These are phyloP conservation scores for Thalassiosira delicatula DNA, from an alignment of 352 stramenopile genomes.

Conservation along the genomic window DNA sequence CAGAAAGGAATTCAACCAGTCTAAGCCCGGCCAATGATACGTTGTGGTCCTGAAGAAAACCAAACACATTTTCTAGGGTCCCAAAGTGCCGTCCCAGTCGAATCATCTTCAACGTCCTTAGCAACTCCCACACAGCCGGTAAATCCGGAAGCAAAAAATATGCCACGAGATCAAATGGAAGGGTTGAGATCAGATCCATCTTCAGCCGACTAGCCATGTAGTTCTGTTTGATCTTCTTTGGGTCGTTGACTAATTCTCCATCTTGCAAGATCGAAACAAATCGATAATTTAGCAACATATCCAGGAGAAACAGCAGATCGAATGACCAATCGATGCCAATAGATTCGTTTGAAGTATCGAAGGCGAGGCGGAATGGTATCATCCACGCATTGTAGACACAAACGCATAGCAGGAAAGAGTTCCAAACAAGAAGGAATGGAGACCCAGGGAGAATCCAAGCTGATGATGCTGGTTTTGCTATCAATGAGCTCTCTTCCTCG, in stretches of 20 bases:
- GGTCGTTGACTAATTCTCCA: slow-evolving; percentile 63
- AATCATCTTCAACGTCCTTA: slow-evolving; percentile 63
- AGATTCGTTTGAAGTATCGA: slow-evolving; percentile 45
- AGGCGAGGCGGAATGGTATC: slow-evolving; percentile 72
- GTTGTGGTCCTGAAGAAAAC: slow-evolving; percentile 49
- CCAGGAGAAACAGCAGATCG: slow-evolving; percentile 67
- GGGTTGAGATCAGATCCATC: slow-evolving; percentile 59
- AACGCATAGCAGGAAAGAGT: slow-evolving; percentile 63
- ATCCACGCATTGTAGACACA: slow-evolving; percentile 76
- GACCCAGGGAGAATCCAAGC: slow-evolving; percentile 28
- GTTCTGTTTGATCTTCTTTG: slow-evolving; percentile 50
- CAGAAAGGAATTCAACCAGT: slow-evolving; percentile 63
- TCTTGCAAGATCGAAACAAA: slow-evolving; percentile 58
- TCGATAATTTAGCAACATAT: slow-evolving; percentile 65
- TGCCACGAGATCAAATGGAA: slow-evolving; percentile 56
- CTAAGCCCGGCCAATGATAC: slow-evolving; percentile 53
- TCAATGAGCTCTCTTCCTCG: slow-evolving; percentile 1
- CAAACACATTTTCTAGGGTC: slow-evolving; percentile 52
- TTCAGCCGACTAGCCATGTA: slow-evolving; percentile 53
- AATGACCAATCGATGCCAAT: slow-evolving; percentile 68
- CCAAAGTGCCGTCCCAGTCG: slow-evolving; percentile 56
- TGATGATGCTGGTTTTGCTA: slow-evolving; percentile 17
- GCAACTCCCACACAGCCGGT: slow-evolving; percentile 25
- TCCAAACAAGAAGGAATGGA: slow-evolving; percentile 57
- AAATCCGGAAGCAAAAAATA: slow-evolving; percentile 29